Base-by-base conservation (phyloP, 1,139 yeast species). In the Blastobotrys petasosporus region DNA sequence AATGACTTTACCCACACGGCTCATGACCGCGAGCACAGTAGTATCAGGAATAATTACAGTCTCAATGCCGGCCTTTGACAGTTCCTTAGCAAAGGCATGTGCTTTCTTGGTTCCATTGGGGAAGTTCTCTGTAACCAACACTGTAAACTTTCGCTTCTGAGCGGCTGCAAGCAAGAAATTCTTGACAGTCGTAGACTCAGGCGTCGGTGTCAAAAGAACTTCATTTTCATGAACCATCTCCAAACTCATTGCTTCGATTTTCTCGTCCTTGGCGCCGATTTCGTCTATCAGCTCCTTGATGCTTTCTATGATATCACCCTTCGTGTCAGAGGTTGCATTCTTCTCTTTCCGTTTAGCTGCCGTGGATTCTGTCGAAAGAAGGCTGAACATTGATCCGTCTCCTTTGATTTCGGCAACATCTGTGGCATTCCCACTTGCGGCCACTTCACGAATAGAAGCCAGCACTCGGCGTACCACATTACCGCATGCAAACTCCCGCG, bases 211-310 rank as follows among this genome's bases (percentile, higher is more conserved):
- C 47, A 94, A 73, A 44, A 94, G 70, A 20, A 90, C 79, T 65
- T 94, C 98, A 62, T 88, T 85, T 58, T 92, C 97, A 65, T 92
- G 97, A 62, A 94, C 87, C 70, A 92, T 76, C 63, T 94, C 98
- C 36, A 83, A 82, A 16, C 96, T 84, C 81, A 88, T 84, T 50
- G 81, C 79, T 62, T 90, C 95, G 42, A 94, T 82, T 50, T 92
- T 92, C 57, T 90, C 97, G 61, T 88, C 92, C 38, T 86, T 85
- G 57, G 85, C 85, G 36, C 85, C 76, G 49, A 94, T 85, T 65
- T 94, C 99, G 65, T 92, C 98, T 48, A 88, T 81, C 51, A 94
- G 75, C 58, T 88, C 97, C 62, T 88, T 83, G 52, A 94, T 90
- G 3, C 96, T 97, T 65, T 92, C 97, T 50, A 92, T 90, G 33